phyloP scores from a whole-genome alignment of 1,284 basidiomycete genomes.

The Bjerkandera adusta region DNA sequence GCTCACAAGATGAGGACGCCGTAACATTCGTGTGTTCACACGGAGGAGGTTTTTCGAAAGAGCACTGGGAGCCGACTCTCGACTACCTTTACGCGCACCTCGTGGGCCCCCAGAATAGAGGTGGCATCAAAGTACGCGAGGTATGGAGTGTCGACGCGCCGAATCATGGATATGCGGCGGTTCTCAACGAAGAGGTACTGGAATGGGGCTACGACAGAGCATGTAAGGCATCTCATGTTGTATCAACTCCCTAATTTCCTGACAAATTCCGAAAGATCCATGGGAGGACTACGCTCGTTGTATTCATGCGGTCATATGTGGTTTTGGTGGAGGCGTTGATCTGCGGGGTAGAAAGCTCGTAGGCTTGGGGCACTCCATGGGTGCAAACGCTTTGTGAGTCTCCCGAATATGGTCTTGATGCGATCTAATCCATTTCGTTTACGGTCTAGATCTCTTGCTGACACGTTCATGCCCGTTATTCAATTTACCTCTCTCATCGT shows the following conservation, averaged over 20 bases:
- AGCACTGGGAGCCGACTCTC: constrained; percentile 54
- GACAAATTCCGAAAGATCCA: too few species aligned
- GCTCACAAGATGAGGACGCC: constrained; percentile 36
- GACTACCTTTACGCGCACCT: constrained; percentile 42
- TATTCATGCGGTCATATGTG: constrained; percentile 33
- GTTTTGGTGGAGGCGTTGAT: constrained; percentile 32
- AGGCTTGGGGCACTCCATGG: constrained; percentile 41
- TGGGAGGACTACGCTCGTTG: constrained; percentile 38
- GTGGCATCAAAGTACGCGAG: constrained; percentile 39
- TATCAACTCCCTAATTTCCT: too few species aligned
- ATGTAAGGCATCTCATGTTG: too few species aligned
- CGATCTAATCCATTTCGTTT: too few species aligned
- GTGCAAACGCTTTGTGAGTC: constrained; percentile 33
- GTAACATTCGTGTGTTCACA: constrained; percentile 50
- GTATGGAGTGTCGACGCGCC: constrained; percentile 53
- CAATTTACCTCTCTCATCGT: constrained; percentile 39
- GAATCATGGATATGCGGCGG: constrained; percentile 53
- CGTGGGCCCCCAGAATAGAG: constrained; percentile 10
- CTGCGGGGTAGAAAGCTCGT: constrained; percentile 33
- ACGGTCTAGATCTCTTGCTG: constrained; percentile 36
- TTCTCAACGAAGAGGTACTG: constrained; percentile 44
- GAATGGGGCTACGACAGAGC: constrained; percentile 43
- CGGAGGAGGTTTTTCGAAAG: constrained; percentile 54
- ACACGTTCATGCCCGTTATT: constrained; percentile 37
- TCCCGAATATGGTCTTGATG: too few species aligned